Percentiles rank a stretch among this genome's conserved stretches.
Conservation (phyloP, 225 moss, liverwort and hornwort genomes). For the Asterella californica region DNA sequence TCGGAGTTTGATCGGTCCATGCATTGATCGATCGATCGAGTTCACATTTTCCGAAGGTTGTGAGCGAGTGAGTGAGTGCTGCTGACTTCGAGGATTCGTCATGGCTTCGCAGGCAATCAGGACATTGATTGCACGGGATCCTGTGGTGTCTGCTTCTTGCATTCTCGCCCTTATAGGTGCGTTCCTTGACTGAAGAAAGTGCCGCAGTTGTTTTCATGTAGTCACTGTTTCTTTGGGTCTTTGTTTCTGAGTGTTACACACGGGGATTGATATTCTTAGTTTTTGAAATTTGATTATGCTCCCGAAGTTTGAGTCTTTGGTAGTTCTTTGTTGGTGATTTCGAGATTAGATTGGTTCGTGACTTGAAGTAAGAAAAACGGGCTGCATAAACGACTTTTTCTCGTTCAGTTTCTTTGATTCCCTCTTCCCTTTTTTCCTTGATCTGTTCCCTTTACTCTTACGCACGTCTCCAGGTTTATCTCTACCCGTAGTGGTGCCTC, state of each 20-base stretch:
- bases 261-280: neutral
- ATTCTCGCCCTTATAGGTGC: conserved; percentile 16
- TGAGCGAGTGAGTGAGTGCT: neutral
- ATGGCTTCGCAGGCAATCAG: conserved; percentile 16
- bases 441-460: neutral
- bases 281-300: neutral
- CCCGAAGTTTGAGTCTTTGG: neutral
- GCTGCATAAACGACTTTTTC: neutral
- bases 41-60: too few relatives aligned
- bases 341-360: neutral
- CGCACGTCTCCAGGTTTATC: conserved; percentile 29
- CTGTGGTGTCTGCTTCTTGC: conserved; percentile 18
- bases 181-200: neutral
- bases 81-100: neutral
- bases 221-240: neutral
- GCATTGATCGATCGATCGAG: too few relatives aligned
- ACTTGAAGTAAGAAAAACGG: neutral
- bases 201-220: neutral
- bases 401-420: neutral
- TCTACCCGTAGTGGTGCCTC: conserved; percentile 68
- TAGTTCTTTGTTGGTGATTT: too few relatives aligned
- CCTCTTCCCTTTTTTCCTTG: neutral
- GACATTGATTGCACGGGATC: conserved; percentile 12
- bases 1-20: too few relatives aligned
- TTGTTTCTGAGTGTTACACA: neutral